phyloP scores from a whole-genome alignment of 192 early-diverging fungal genomes.

The Coemansia sp. region DNA sequence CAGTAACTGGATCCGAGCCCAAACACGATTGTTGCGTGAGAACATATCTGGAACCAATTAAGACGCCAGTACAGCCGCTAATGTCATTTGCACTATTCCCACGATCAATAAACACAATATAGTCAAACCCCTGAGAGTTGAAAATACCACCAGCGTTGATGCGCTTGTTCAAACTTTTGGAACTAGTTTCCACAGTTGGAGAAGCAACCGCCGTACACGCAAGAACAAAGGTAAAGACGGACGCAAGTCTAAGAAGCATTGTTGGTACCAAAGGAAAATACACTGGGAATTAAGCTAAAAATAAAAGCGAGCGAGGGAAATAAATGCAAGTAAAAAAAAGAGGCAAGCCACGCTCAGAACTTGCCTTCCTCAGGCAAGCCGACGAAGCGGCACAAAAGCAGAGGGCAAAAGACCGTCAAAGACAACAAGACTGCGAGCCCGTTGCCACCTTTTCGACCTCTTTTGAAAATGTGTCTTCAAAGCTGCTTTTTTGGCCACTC shows the following conservation, averaged over 20 bases:
- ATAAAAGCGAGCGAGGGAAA: background rate
- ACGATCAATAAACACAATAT: background rate
- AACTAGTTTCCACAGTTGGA: background rate
- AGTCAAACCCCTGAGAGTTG: constrained; percentile 7
- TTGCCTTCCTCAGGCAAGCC: background rate
- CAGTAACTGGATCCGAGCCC: background rate
- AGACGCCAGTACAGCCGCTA: background rate
- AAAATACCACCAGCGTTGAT: constrained; percentile 6
- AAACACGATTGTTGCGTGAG: constrained; percentile 5
- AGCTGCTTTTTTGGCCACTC: background rate
- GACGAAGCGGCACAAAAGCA: background rate
- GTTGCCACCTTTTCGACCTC: background rate
- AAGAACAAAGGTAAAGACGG: background rate
- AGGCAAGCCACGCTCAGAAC: background rate
- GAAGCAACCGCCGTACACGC: background rate
- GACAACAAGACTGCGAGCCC: background rate
- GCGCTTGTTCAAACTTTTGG: background rate
- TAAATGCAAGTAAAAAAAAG: background rate
- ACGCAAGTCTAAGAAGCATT: background rate
- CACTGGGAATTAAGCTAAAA: background rate
- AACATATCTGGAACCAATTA: constrained; percentile 1
- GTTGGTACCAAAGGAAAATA: background rate
- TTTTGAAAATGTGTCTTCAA: background rate
- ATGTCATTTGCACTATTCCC: background rate
- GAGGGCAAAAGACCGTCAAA: background rate